These are phyloP conservation scores for Didymella pomorum DNA, from an alignment of 2,329 filamentous ascomycete species.

Conservation along the genomic window DNA sequence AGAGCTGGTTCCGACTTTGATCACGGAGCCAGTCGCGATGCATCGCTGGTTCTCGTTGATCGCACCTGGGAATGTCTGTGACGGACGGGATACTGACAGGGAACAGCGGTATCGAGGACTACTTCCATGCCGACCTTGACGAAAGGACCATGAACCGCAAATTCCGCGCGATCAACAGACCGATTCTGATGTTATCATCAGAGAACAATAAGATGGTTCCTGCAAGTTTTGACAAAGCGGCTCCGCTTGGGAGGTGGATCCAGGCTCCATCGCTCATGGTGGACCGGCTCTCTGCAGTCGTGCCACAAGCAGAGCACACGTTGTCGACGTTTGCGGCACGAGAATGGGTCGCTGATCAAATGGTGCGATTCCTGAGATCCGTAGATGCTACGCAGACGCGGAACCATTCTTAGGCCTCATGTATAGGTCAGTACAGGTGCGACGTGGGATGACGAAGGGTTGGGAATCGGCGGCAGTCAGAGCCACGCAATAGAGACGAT, in stretches of 20 bases:
- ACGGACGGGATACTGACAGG: background rate
- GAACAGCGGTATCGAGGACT: conserved; percentile 29
- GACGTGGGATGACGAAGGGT: background rate
- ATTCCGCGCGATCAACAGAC: conserved; percentile 19
- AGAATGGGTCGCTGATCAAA: background rate
- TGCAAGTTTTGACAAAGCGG: conserved; percentile 17
- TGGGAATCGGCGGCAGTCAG: background rate
- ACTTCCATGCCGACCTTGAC: conserved; percentile 28
- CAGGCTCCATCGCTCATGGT: background rate
- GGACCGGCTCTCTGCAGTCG: conserved; percentile 1
- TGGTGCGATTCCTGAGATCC: background rate
- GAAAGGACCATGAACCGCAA: conserved; percentile 1
- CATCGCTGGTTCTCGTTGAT: conserved; percentile 31
- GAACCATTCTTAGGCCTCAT: background rate
- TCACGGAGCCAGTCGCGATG: conserved; percentile 25
- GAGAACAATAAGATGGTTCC: conserved; percentile 31
- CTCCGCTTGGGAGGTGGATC: conserved; percentile 15
- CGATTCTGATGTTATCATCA: conserved; percentile 23
- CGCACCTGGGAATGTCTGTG: conserved; percentile 2
- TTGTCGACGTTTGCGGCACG: background rate
- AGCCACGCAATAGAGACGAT: background rate
- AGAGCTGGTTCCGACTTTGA: conserved; percentile 19
- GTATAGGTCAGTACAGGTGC: background rate
- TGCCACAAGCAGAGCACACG: conserved; percentile 5
- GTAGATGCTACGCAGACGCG: background rate